Percentiles rank a stretch among this genome's conserved stretches.
Evolutionary conservation across 2,329 filamentous ascomycete species (phyloP).

Genomic region (Corinectria fuckeliana): DNA sequence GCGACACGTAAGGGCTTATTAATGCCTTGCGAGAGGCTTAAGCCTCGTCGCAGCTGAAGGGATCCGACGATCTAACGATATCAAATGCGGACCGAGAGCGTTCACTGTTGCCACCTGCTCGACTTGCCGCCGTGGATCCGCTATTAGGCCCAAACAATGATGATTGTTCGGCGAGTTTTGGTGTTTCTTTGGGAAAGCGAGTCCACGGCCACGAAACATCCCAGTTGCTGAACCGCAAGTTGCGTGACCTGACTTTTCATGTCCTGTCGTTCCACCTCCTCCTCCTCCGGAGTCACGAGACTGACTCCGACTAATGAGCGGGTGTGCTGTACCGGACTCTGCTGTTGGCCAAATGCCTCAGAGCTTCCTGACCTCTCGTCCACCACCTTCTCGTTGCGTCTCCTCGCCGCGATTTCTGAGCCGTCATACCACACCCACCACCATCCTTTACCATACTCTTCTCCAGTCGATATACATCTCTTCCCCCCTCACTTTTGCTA

Average conservation of each 20-base stretch:
- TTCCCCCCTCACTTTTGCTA: background rate
- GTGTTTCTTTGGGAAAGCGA: background rate
- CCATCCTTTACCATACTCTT: background rate
- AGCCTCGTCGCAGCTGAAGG: background rate
- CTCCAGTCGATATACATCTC: background rate
- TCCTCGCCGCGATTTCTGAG: background rate
- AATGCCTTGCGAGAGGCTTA: background rate
- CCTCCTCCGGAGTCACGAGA: slow-evolving; percentile 22
- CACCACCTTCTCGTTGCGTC: slow-evolving; percentile 14
- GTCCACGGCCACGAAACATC: slow-evolving; percentile 3
- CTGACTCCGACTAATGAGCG: slow-evolving; percentile 13
- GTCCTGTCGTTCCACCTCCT: slow-evolving; percentile 25
- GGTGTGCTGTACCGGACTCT: slow-evolving; percentile 3
- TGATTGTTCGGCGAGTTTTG: slow-evolving; percentile 1
- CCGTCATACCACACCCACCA: slow-evolving; percentile 4
- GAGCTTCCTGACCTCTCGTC: slow-evolving; percentile 10
- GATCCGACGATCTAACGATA: background rate
- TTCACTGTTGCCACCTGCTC: background rate
- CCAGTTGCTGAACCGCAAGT: slow-evolving; percentile 5
- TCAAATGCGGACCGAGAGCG: slow-evolving; percentile 12
- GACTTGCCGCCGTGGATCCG: slow-evolving; percentile 19
- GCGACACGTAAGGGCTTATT: too few species aligned
- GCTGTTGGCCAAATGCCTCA: slow-evolving; percentile 8
- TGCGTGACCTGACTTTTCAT: slow-evolving; percentile 27
- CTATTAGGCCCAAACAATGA: slow-evolving; percentile 8